A percentile compares a stretch with the other conserved stretches of the same genome.
phyloP scores from a whole-genome alignment of 129 eudicot species.

The Calendula officinalis region DNA sequence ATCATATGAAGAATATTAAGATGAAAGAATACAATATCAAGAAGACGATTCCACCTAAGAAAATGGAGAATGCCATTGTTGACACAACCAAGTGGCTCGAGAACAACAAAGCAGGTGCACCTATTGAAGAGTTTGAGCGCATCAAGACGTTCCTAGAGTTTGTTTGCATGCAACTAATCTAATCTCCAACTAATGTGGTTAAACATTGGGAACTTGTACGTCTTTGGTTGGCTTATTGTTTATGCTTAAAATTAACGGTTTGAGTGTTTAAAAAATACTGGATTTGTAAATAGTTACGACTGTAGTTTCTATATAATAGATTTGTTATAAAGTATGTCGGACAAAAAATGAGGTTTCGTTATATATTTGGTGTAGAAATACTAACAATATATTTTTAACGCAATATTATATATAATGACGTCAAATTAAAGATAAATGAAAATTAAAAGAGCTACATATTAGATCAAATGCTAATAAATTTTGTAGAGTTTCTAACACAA shows the following conservation, averaged over 20 bases:
- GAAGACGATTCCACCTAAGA: not conserved
- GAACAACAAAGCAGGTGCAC: not conserved
- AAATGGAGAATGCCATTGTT: conserved; percentile 5
- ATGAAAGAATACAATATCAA: not conserved
- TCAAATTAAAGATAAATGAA: too few species aligned
- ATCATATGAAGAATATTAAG: conserved; percentile 5
- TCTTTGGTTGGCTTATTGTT: not conserved
- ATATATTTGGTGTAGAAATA: too few species aligned
- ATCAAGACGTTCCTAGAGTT: conserved; percentile 16
- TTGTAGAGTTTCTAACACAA: too few species aligned
- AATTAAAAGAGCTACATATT: too few species aligned
- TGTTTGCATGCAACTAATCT: not conserved
- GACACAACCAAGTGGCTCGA: conserved; percentile 14
- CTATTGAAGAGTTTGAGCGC: conserved; percentile 3
- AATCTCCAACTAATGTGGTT: not conserved
- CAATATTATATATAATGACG: too few species aligned
- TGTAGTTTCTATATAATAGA: too few species aligned
- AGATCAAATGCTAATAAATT: too few species aligned
- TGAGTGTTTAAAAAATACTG: not conserved
- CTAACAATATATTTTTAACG: too few species aligned
- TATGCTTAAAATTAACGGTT: not conserved
- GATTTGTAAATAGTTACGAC: too few species aligned
- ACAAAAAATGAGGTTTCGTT: too few species aligned
- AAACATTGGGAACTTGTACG: not conserved
- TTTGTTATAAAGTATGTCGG: too few species aligned